These are phyloP conservation scores for Phytophthora ramorum DNA, from an alignment of 352 stramenopile species.

Conservation along the genomic window DNA sequence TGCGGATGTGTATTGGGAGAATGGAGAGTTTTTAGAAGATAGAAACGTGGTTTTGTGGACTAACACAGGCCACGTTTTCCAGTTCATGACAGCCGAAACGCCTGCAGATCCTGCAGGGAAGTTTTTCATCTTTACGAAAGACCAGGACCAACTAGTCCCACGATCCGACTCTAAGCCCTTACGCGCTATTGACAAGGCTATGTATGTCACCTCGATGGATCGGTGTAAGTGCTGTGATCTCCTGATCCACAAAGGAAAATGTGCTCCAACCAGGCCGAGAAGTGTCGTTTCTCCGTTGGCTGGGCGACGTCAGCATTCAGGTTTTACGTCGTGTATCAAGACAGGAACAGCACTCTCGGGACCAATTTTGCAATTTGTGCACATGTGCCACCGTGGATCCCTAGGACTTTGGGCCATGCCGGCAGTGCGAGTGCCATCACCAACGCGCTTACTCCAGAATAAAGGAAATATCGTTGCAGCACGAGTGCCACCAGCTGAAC, in stretches of 20 bases:
- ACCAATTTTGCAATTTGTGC: slow-evolving; percentile 45
- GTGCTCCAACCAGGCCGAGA: slow-evolving; percentile 2
- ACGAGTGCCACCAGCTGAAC: slow-evolving; percentile 14
- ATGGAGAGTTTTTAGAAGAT: slow-evolving; percentile 72
- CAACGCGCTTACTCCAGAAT: slow-evolving; percentile 5
- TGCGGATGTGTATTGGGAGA: slow-evolving; percentile 54
- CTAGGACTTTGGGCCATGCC: slow-evolving; percentile 66
- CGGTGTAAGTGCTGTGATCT: slow-evolving; percentile 63
- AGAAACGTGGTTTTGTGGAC: slow-evolving; percentile 75
- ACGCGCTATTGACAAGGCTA: slow-evolving; percentile 52
- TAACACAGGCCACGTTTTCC: slow-evolving; percentile 67
- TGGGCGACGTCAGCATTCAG: slow-evolving; percentile 25
- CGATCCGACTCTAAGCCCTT: slow-evolving; percentile 73
- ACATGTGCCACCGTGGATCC: slow-evolving; percentile 62
- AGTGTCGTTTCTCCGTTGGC: slow-evolving; percentile 10
- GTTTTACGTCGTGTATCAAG: slow-evolving; percentile 61
- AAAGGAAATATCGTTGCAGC: slow-evolving; percentile 23
- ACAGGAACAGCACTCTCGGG: slow-evolving; percentile 5
- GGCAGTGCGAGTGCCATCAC: slow-evolving; percentile 7
- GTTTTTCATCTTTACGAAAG: slow-evolving; percentile 87
- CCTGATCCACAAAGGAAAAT: slow-evolving; percentile 18
- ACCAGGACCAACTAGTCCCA: slow-evolving; percentile 83
- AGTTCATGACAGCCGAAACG: slow-evolving; percentile 50
- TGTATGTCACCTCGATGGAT: slow-evolving; percentile 61
- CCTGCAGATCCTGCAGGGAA: slow-evolving; percentile 46